Evolutionary conservation across 225 moss, liverwort and hornwort species (phyloP), one percentile per base, ranked within the genome.

Genomic region (Pseudisothecium myosuroides): DNA sequence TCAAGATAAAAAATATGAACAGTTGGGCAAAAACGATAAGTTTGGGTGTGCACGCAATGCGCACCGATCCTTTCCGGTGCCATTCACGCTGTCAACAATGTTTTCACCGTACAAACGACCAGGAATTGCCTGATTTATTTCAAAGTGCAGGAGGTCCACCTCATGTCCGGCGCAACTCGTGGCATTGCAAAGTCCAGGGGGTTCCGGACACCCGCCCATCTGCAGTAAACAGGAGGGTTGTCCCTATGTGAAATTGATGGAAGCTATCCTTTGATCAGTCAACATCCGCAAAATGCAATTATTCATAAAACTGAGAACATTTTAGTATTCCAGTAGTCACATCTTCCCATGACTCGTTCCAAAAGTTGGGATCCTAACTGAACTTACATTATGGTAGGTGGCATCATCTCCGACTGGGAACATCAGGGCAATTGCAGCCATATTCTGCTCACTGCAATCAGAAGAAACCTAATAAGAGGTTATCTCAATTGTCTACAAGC

Each of bases 381-480:
- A 52, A 93, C 94, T 65, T 92, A 98, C 98, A 95, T 97, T 95
- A 89, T 97, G 90, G 75, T 95, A 99, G 47, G 97, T 96, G 76
- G 96, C 99, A 92, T 99, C 97, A 91, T 99, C 99, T 73, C 99
- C 99, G 13, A 99, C 87, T 86, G 96, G 94, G 64, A 99, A 99
- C 97, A 99, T 95, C 55, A 99, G 89, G 79, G 97, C 95, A 68
- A 99, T 89, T 62, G 96, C 95, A 74, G 99, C 95, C 93, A 96
- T 96, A 82, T 91, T 91, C 81, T 91, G 58, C 78, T 80, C 89
- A 89, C 98, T 98, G 97, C 92, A 89, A 85, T 52, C 87, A 84
- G 85, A 45, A 81, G 58, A 84, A 85, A 28, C 58, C 47, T 31
- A 66, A 52, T 67, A 50, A 47, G 45, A 63, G 11, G 61, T 66